Evolutionary conservation across 2,329 filamentous ascomycete genomes (phyloP).

Genomic region (Emericellopsis atlantica): DNA sequence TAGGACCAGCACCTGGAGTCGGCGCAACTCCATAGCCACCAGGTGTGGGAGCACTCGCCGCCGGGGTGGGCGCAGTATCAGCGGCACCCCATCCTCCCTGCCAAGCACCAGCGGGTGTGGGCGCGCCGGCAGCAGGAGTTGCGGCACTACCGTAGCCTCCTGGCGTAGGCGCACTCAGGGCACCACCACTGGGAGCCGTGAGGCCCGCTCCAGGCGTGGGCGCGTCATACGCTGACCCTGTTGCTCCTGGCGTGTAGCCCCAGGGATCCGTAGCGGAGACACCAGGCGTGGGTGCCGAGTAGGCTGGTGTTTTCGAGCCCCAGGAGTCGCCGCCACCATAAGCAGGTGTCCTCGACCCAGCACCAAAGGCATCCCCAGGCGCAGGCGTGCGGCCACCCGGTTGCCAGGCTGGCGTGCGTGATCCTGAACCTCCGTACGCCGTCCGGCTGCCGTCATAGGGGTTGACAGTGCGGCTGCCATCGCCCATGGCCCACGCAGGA

Average conservation of each 20-base stretch:
- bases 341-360: constrained; percentile 56
- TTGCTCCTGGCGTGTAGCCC: constrained; percentile 42
- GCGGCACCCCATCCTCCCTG: neutral
- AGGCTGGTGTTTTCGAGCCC: constrained; percentile 70
- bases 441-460: constrained; percentile 65
- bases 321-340: constrained; percentile 49
- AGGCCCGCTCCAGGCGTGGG: constrained; percentile 51
- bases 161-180: constrained; percentile 58
- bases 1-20: constrained; percentile 46
- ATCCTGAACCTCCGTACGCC: constrained; percentile 56
- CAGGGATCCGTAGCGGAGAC: constrained; percentile 46
- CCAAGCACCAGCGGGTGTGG: constrained; percentile 35
- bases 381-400: constrained; percentile 64
- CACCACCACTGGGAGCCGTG: constrained; percentile 48
- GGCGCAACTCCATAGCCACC: constrained; percentile 41
- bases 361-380: constrained; percentile 44
- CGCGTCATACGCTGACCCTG: constrained; percentile 48
- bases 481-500: constrained; percentile 45
- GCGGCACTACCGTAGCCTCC: constrained; percentile 50
- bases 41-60: constrained; percentile 42
- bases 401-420: constrained; percentile 66
- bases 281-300: constrained; percentile 47
- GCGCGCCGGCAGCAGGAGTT: constrained; percentile 42
- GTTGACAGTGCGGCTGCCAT: constrained; percentile 55
- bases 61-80: constrained; percentile 1